Conservation (phyloP, 2,329 filamentous ascomycete species). For the Pseudogymnoascus sp. region DNA sequence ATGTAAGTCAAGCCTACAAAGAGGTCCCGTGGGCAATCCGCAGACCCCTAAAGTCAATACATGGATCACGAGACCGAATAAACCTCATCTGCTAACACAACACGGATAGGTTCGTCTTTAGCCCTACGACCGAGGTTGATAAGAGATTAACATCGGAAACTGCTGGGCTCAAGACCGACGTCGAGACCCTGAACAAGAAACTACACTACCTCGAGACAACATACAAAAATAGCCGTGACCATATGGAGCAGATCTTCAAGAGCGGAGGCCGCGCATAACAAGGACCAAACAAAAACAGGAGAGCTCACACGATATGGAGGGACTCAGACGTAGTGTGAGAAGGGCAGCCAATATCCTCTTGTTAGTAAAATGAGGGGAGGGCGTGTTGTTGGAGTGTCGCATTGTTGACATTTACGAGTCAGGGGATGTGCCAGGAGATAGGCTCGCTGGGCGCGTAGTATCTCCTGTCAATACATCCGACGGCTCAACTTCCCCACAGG, state of each 20-base stretch:
- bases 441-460: background rate
- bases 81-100: background rate
- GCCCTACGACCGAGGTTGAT: conserved; percentile 64
- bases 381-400: background rate
- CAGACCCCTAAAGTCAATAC: background rate
- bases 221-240: conserved; percentile 84
- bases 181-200: conserved; percentile 77
- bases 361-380: background rate
- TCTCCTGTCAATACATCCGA: background rate
- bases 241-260: conserved; percentile 81
- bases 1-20: conserved; percentile 54
- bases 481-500: background rate
- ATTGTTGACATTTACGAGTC: background rate
- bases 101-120: conserved; percentile 69
- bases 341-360: background rate
- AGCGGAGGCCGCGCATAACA: conserved; percentile 29
- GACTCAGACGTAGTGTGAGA: background rate
- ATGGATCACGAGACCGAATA: conserved; percentile 4
- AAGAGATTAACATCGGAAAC: conserved; percentile 68
- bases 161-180: conserved; percentile 65
- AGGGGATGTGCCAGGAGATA: background rate
- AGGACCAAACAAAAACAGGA: background rate
- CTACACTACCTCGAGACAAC: conserved; percentile 91
- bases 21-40: background rate
- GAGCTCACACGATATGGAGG: background rate